A percentile compares a stretch with the other conserved stretches of the same genome.
phyloP scores from a whole-genome alignment of 208 protist genomes.

The Trypanosoma lewisi region DNA sequence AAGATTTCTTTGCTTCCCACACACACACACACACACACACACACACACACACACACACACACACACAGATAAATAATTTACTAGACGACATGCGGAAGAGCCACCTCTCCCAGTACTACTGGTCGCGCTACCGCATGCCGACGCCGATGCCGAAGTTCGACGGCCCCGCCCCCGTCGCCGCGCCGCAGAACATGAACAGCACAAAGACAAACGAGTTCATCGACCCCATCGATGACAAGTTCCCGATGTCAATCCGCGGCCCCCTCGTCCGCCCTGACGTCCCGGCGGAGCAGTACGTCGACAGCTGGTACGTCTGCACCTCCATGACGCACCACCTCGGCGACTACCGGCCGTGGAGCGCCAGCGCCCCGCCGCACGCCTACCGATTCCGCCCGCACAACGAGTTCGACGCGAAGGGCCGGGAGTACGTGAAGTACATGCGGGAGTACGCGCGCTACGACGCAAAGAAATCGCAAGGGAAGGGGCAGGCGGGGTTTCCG shows the following conservation, averaged over 20 bases:
- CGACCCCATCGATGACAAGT: constrained; percentile 89
- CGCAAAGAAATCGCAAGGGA: constrained; percentile 39
- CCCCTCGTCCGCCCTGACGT: constrained; percentile 78
- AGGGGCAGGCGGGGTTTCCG: constrained; percentile 72
- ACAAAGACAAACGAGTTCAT: constrained; percentile 90
- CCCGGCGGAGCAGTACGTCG: constrained; percentile 86
- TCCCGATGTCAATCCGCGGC: constrained; percentile 80
- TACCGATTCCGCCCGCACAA: constrained; percentile 85
- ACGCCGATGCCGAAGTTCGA: constrained; percentile 85
- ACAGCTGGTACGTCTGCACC: constrained; percentile 89
- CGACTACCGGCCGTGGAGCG: constrained; percentile 85
- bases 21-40: background rate
- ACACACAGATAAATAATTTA: background rate
- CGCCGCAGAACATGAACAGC: constrained; percentile 90
- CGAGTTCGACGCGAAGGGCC: constrained; percentile 82
- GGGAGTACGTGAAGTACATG: constrained; percentile 84
- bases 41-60: background rate
- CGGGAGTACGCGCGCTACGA: constrained; percentile 55
- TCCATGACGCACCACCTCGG: constrained; percentile 88
- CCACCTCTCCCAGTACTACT: constrained; percentile 58
- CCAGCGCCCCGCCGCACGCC: constrained; percentile 72
- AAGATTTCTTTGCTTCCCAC: too few relatives aligned
- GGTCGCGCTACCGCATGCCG: constrained; percentile 86
- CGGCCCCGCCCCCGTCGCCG: constrained; percentile 76
- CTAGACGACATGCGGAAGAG: constrained; percentile 23